Conservation (phyloP, 2,329 filamentous ascomycete genomes). For the Paecilomyces variotii region DNA sequence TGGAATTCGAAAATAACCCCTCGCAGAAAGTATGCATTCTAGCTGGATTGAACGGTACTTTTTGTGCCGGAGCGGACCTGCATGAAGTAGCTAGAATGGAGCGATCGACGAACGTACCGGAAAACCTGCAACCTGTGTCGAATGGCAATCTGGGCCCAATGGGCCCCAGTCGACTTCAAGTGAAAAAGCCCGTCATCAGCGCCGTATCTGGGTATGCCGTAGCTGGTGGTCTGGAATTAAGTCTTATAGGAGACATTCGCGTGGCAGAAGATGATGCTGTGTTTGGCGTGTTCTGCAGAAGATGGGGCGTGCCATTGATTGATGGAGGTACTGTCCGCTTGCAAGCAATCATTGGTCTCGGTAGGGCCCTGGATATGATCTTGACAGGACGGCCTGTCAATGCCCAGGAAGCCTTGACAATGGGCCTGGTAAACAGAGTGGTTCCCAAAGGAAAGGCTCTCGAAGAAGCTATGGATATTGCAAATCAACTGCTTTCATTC, state of each 20-base stretch:
- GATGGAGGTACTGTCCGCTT: slow-evolving; percentile 48
- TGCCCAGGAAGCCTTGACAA: slow-evolving; percentile 43
- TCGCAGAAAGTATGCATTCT: slow-evolving; percentile 48
- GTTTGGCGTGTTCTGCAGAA: slow-evolving; percentile 50
- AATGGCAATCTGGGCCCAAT: slow-evolving; percentile 42
- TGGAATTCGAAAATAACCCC: slow-evolving; percentile 42
- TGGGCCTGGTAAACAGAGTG: slow-evolving; percentile 48
- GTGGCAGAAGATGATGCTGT: slow-evolving; percentile 46
- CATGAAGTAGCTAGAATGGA: slow-evolving; percentile 32
- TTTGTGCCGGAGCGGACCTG: slow-evolving; percentile 49
- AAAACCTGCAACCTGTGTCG: slow-evolving; percentile 8
- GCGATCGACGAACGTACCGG: slow-evolving; percentile 3
- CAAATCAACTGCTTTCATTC: slow-evolving; percentile 40
- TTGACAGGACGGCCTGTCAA: slow-evolving; percentile 44
- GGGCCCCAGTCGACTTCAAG: slow-evolving; percentile 44
- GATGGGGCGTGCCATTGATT: slow-evolving; percentile 46
- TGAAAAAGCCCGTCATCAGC: slow-evolving; percentile 46
- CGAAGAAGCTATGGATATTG: slow-evolving; percentile 42
- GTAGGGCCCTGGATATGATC: slow-evolving; percentile 49
- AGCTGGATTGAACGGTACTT: slow-evolving; percentile 39
- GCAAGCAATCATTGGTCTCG: slow-evolving; percentile 44
- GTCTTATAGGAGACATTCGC: slow-evolving; percentile 46
- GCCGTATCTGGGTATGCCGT: slow-evolving; percentile 48
- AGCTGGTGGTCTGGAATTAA: slow-evolving; percentile 47
- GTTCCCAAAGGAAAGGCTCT: slow-evolving; percentile 44